Evolutionary conservation across 2,329 filamentous ascomycete genomes (phyloP), one percentile per base, ranked within the genome.

Genomic region (Scorias spongiosa): DNA sequence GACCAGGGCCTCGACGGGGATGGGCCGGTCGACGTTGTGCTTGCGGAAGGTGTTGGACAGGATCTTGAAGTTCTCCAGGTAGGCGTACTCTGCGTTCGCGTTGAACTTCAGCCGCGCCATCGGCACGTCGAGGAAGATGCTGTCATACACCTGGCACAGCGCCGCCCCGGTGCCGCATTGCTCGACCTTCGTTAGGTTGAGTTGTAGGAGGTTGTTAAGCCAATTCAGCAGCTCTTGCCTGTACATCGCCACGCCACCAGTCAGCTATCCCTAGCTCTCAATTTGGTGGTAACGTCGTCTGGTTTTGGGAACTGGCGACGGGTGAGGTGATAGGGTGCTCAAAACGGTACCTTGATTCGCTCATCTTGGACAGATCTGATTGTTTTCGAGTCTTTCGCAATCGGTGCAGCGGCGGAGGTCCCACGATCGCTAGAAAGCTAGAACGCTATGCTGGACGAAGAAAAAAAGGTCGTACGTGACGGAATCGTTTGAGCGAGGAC

Each of bases 41-140:
- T 83, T 84, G 49, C 79, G 73, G 61, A 96, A 96, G 51, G 76
- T 74, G 64, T 87, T 89, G 68, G 95, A 89, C 53, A 98, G 72
- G 56, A 96, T 74, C 67, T 98, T 98, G 75, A 95, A 98, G 66
- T 98, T 98, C 68, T 94, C 85, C 48, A 96, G 78, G 65, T 98
- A 98, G 53, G 86, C 84, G 66, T 95, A 96, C 72, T 98, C 91
- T 54, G 81, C 82, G 67, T 88, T 95, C 59, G 89, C 89, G 63
- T 95, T 94, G 75, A 98, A 98, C 70, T 94, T 95, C 69, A 98
- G 89, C 55, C 85, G 80, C 52, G 79, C 73, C 91, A 98, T 96
- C 53, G 89, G 87, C 29, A 96, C 74, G 65, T 98, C 91, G 69
- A 79, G 78, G 72, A 87, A 96, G 71, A 98, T 95, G 66, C 87